Percentiles rank a stretch among this genome's conserved stretches.
Evolutionary conservation across 176 grass and related monocot species (phyloP).

Genomic region (Themeda triandra): DNA sequence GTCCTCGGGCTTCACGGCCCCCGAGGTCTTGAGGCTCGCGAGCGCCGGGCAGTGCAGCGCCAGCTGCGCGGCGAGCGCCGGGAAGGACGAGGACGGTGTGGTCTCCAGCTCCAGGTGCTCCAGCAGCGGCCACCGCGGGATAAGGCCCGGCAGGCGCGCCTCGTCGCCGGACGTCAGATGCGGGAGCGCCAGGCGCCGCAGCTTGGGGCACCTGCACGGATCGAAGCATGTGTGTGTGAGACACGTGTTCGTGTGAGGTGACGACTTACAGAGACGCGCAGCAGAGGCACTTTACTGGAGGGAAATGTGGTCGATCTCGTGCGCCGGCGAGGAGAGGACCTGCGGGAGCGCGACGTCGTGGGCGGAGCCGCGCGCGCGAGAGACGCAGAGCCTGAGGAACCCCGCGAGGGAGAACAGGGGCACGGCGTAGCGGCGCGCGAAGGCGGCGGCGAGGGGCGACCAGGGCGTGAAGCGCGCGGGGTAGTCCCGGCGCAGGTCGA

Average conservation of each 20-base stretch:
- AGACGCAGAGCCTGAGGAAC: constrained; percentile 45
- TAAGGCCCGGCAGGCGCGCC: constrained; percentile 39
- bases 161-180: constrained; percentile 33
- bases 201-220: constrained; percentile 37
- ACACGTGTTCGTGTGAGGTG: no score
- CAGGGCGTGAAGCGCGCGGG: constrained; percentile 79
- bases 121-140: constrained; percentile 53
- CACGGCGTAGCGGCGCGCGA: constrained; percentile 32
- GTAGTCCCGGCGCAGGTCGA: constrained; percentile 66
- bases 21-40: constrained; percentile 30
- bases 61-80: constrained; percentile 32
- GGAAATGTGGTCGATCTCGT: constrained; percentile 38
- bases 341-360: constrained; percentile 47
- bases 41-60: constrained; percentile 32
- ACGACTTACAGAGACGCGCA: no score
- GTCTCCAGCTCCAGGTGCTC: constrained; percentile 57
- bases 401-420: constrained; percentile 37
- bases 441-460: constrained; percentile 35
- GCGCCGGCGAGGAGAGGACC: constrained; percentile 21
- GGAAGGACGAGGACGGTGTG: constrained; percentile 51
- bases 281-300: constrained; percentile 14
- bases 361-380: background rate
- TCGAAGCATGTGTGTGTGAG: background rate
- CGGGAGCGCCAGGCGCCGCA: constrained; percentile 46
- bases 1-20: constrained; percentile 61